phyloP scores from a whole-genome alignment of 1,284 basidiomycete genomes.

The Sphaerobolus stellatus region DNA sequence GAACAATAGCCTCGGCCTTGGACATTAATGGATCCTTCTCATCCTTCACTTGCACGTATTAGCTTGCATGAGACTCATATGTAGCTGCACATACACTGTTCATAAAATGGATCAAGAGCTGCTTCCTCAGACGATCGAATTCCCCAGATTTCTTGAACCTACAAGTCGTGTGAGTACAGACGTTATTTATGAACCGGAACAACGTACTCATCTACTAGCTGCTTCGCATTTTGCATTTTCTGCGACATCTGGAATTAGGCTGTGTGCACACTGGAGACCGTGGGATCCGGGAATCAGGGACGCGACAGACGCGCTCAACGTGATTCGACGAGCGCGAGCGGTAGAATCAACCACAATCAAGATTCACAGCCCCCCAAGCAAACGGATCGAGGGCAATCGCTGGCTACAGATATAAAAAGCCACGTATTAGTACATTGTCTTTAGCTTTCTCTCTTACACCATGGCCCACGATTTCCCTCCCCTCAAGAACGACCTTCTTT shows the following conservation, averaged over 20 bases:
- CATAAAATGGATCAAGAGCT: slow-evolving; percentile 63
- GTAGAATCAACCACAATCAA: background rate
- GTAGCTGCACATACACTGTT: slow-evolving; percentile 48
- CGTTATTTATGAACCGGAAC: background rate
- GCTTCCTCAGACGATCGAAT: slow-evolving; percentile 68
- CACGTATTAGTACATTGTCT: background rate
- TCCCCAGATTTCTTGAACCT: slow-evolving; percentile 81
- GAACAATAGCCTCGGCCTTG: slow-evolving; percentile 60
- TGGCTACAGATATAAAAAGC: background rate
- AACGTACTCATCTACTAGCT: slow-evolving; percentile 60
- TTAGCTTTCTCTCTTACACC: background rate
- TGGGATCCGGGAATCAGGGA: too few relatives aligned
- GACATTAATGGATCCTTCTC: slow-evolving; percentile 50
- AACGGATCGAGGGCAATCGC: background rate
- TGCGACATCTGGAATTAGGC: too few relatives aligned
- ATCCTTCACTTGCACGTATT: slow-evolving; percentile 39
- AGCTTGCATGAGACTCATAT: slow-evolving; percentile 3
- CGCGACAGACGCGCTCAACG: slow-evolving; percentile 4
- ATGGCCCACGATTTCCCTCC: slow-evolving; percentile 56
- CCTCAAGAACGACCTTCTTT: slow-evolving; percentile 85
- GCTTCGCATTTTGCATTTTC: slow-evolving; percentile 52
- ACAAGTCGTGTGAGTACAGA: slow-evolving; percentile 12
- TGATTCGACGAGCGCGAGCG: slow-evolving; percentile 10
- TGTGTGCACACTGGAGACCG: too few relatives aligned
- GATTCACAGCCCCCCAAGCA: background rate